These are phyloP conservation scores for Daldinia loculata DNA, from an alignment of 495 filamentous ascomycete species.

Conservation along the genomic window DNA sequence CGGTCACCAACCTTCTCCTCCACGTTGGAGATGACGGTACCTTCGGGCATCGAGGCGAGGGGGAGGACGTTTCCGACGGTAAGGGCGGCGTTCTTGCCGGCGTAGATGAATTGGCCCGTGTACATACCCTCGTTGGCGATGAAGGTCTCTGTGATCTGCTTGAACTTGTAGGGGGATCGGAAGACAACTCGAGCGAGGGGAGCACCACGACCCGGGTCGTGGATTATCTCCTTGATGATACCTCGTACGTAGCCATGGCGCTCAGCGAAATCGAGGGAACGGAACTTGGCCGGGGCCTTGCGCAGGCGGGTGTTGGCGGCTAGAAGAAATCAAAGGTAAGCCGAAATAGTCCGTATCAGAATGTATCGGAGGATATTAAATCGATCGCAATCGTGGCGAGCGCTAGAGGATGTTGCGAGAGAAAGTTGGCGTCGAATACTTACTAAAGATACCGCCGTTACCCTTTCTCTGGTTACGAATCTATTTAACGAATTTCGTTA, in stretches of 20 bases:
- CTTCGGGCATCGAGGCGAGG: slow-evolving; percentile 91
- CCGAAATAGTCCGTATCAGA: slow-evolving; percentile 22
- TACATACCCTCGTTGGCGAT: slow-evolving; percentile 99
- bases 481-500: slow-evolving; percentile 45
- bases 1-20: slow-evolving; percentile 99
- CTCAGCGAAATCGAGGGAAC: slow-evolving; percentile 93
- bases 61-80: slow-evolving; percentile 98
- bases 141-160: slow-evolving; percentile 93
- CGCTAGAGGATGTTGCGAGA: not conserved
- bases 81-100: slow-evolving; percentile 95
- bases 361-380: slow-evolving; percentile 6
- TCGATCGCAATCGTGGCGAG: slow-evolving; percentile 30
- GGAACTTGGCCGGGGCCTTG: slow-evolving; percentile 88
- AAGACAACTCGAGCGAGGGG: slow-evolving; percentile 96
- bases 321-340: slow-evolving; percentile 41
- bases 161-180: slow-evolving; percentile 92
- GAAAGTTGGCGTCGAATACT: slow-evolving; percentile 47
- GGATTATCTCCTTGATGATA: slow-evolving; percentile 98
- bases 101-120: slow-evolving; percentile 99
- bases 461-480: slow-evolving; percentile 99
- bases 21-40: slow-evolving; percentile 98
- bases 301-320: slow-evolving; percentile 81
- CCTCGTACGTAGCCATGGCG: slow-evolving; percentile 96
- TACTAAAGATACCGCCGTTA: slow-evolving; percentile 98
- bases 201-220: slow-evolving; percentile 98